Evolutionary conservation across 1,139 yeast species (phyloP).

Genomic region (Wickerhamomyces sp.): DNA sequence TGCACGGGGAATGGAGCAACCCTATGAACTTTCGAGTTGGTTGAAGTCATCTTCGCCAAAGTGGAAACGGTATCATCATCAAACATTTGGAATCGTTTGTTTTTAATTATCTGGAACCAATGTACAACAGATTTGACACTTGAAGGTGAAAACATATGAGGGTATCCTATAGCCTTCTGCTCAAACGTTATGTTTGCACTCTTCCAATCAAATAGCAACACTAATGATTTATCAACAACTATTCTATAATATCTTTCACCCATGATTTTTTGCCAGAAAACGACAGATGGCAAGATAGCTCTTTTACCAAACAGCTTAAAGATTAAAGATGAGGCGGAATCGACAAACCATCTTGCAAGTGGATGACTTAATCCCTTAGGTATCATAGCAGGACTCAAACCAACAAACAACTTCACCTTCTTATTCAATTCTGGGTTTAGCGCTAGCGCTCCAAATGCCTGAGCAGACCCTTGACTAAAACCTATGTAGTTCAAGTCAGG

Average conservation of each 20-base stretch:
- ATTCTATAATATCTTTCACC: slow-evolving; percentile 65
- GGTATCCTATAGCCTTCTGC: slow-evolving; percentile 72
- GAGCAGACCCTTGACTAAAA: slow-evolving; percentile 84
- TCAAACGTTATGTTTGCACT: slow-evolving; percentile 56
- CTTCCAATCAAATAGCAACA: slow-evolving; percentile 65
- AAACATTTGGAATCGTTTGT: slow-evolving; percentile 74
- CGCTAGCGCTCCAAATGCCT: slow-evolving; percentile 72
- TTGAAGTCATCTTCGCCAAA: slow-evolving; percentile 14
- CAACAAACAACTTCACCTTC: slow-evolving; percentile 62
- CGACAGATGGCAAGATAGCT: slow-evolving; percentile 63
- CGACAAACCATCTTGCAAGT: slow-evolving; percentile 61
- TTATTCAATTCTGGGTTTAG: slow-evolving; percentile 56
- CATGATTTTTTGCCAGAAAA: slow-evolving; percentile 69
- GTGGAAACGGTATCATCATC: slow-evolving; percentile 42
- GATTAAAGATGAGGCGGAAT: slow-evolving; percentile 64
- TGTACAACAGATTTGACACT: slow-evolving; percentile 84
- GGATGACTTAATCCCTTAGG: slow-evolving; percentile 74
- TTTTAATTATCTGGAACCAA: slow-evolving; percentile 84
- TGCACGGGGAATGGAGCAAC: slow-evolving; percentile 58
- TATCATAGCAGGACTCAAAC: slow-evolving; percentile 84
- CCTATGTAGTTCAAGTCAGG: slow-evolving; percentile 59
- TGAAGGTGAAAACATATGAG: slow-evolving; percentile 78
- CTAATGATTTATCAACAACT: slow-evolving; percentile 53
- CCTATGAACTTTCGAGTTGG: slow-evolving; percentile 33
- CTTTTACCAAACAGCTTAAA: slow-evolving; percentile 62